phyloP scores from a whole-genome alignment of 176 grass and related monocot genomes.

The Echinochloa phyllopogon region DNA sequence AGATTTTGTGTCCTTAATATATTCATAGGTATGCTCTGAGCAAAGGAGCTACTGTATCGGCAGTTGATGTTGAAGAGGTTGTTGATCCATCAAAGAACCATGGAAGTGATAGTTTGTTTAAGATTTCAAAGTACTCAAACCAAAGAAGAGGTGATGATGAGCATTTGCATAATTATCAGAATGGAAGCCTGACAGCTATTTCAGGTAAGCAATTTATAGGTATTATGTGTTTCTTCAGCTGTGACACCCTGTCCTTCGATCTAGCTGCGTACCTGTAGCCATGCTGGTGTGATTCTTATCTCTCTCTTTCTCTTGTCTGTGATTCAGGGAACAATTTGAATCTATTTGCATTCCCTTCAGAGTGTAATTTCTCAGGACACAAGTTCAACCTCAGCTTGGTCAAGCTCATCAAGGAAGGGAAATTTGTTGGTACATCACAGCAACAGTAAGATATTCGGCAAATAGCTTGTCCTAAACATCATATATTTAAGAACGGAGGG shows the following conservation, averaged over 20 bases:
- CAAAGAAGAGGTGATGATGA: conserved; percentile 68
- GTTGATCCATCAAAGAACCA: conserved; percentile 33
- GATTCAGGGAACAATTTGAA: conserved; percentile 65
- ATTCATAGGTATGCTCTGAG: conserved; percentile 85
- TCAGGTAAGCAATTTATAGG: conserved; percentile 32
- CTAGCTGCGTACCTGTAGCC: not conserved
- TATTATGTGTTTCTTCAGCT: conserved; percentile 6
- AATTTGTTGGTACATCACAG: conserved; percentile 44
- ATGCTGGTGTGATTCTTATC: conserved; percentile 29
- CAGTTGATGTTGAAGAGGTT: conserved; percentile 71
- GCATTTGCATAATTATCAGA: conserved; percentile 41
- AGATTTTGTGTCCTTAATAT: conserved; percentile 60
- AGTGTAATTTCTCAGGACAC: conserved; percentile 94
- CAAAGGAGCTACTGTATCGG: conserved; percentile 69
- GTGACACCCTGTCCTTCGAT: not conserved
- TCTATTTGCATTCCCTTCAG: conserved; percentile 96
- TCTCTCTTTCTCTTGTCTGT: conserved; percentile 18
- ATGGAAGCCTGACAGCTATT: conserved; percentile 39
- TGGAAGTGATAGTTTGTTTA: conserved; percentile 49
- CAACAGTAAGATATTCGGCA: conserved; percentile 59
- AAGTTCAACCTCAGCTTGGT: conserved; percentile 83
- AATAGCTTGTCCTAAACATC: too few species aligned
- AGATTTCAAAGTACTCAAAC: conserved; percentile 57
- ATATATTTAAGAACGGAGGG: too few species aligned
- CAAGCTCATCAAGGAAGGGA: conserved; percentile 74